A percentile compares a stretch with the other conserved stretches of the same genome.
Conservation (phyloP, 2,329 filamentous ascomycete species). For the Phialophora chinensis region DNA sequence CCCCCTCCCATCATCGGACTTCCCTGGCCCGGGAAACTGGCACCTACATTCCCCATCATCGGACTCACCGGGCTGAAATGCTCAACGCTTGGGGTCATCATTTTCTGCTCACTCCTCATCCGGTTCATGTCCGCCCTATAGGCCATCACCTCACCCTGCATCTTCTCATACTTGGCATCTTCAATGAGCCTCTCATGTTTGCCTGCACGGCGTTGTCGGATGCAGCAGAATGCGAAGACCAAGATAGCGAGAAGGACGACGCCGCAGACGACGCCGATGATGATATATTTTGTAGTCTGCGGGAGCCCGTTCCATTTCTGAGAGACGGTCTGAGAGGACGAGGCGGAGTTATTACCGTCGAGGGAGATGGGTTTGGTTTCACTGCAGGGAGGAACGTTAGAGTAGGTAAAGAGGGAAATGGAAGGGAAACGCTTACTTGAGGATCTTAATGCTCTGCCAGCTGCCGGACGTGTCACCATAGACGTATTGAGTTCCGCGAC, state of each 20-base stretch:
- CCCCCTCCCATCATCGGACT: constrained; percentile 32
- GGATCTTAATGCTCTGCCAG: constrained; percentile 55
- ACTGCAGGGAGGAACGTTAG: constrained; percentile 21
- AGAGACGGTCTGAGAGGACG: constrained; percentile 31
- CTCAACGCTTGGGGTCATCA: constrained; percentile 14
- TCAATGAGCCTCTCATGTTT: constrained; percentile 56
- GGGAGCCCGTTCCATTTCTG: constrained; percentile 55
- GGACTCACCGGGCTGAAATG: constrained; percentile 20
- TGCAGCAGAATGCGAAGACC: constrained; percentile 54
- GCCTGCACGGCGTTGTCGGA: constrained; percentile 58
- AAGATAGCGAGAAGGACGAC: constrained; percentile 44
- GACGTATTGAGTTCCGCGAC: constrained; percentile 47
- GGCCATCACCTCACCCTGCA: constrained; percentile 45
- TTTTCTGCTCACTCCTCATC: constrained; percentile 34
- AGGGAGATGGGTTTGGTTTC: constrained; percentile 37
- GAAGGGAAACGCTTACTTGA: constrained; percentile 45
- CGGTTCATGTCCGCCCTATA: constrained; percentile 40
- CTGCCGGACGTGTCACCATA: constrained; percentile 50
- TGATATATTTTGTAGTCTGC: constrained; percentile 55
- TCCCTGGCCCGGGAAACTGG: constrained; percentile 18
- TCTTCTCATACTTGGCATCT: constrained; percentile 54
- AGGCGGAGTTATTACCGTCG: constrained; percentile 38
- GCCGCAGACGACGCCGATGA: constrained; percentile 49
- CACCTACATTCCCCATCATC: constrained; percentile 31
- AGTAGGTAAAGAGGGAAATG: not conserved